phyloP scores from a whole-genome alignment of 768 basidiomycete species.

The Termitomyces sp. region DNA sequence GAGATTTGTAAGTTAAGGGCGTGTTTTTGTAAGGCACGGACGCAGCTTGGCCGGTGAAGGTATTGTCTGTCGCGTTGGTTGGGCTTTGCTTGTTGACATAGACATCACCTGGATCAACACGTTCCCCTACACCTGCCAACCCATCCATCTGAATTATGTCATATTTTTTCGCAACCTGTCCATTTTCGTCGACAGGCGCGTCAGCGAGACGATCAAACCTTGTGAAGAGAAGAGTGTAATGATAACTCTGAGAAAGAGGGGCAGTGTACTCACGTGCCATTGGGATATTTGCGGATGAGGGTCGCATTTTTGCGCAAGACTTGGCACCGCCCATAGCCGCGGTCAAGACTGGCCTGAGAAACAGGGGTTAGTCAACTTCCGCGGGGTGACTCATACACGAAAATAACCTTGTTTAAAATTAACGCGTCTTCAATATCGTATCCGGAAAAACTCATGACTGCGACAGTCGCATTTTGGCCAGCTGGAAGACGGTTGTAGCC shows the following conservation, averaged over 20 bases:
- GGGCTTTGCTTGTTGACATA: slow-evolving; percentile 98
- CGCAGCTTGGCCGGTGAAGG: slow-evolving; percentile 77
- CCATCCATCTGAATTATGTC: slow-evolving; percentile 91
- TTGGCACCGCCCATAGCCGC: slow-evolving; percentile 97
- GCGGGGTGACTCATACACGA: neutral
- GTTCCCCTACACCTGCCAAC: slow-evolving; percentile 90
- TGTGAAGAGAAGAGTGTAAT: neutral
- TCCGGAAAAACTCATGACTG: slow-evolving; percentile 98
- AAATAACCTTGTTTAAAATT: slow-evolving; percentile 81
- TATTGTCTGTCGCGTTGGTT: slow-evolving; percentile 88
- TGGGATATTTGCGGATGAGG: slow-evolving; percentile 92
- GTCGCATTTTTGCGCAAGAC: slow-evolving; percentile 95
- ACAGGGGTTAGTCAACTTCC: slow-evolving; percentile 6
- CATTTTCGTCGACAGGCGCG: slow-evolving; percentile 81
- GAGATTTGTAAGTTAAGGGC: slow-evolving; percentile 90
- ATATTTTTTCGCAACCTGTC: slow-evolving; percentile 75
- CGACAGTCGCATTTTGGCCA: slow-evolving; percentile 96
- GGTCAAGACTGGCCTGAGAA: slow-evolving; percentile 83
- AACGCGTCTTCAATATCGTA: slow-evolving; percentile 99
- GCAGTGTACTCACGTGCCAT: slow-evolving; percentile 75
- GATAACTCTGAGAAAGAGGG: neutral
- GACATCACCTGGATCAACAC: slow-evolving; percentile 87
- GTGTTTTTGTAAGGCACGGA: slow-evolving; percentile 87
- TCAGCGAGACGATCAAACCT: slow-evolving; percentile 94
- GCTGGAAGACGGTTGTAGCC: slow-evolving; percentile 97